A percentile compares a stretch with the other conserved stretches of the same genome.
These are phyloP conservation scores for Capsicum rhomboideum DNA, from an alignment of 257 asterid genomes.

Conservation along the genomic window DNA sequence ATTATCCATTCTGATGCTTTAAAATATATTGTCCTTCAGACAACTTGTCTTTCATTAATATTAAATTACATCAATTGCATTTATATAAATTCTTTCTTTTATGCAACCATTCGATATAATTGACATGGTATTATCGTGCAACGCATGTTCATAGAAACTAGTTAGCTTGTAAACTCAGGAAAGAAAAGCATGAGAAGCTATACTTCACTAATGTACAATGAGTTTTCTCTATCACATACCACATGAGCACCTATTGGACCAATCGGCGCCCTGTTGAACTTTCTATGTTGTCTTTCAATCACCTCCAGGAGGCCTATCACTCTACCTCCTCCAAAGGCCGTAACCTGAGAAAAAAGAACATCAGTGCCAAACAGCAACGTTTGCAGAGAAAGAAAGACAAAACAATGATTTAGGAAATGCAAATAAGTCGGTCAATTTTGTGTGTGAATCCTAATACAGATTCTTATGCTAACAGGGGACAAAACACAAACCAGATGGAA, in stretches of 20 bases:
- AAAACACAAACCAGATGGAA: background rate
- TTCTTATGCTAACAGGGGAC: background rate
- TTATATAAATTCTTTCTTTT: too few species aligned
- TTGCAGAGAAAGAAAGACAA: background rate
- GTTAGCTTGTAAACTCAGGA: background rate
- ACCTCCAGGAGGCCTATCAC: slow-evolving; percentile 61
- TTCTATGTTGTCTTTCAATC: slow-evolving; percentile 62
- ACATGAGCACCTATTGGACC: slow-evolving; percentile 96
- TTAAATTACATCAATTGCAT: too few species aligned
- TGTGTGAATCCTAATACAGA: background rate
- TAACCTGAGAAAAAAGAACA: slow-evolving; percentile 41
- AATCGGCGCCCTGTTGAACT: slow-evolving; percentile 71
- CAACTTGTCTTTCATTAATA: too few species aligned
- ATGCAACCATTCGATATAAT: too few species aligned
- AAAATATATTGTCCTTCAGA: too few species aligned
- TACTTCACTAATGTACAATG: background rate
- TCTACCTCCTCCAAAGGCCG: slow-evolving; percentile 83
- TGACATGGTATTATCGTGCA: too few species aligned
- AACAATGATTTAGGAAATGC: background rate
- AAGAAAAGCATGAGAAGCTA: background rate
- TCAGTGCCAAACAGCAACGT: background rate
- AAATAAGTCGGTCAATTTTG: background rate
- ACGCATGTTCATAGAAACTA: too few species aligned
- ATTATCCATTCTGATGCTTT: too few species aligned
- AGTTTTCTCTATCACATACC: slow-evolving; percentile 37